These are phyloP conservation scores for Euphorbia lathyris DNA, from an alignment of 345 rosid species.

Conservation along the genomic window DNA sequence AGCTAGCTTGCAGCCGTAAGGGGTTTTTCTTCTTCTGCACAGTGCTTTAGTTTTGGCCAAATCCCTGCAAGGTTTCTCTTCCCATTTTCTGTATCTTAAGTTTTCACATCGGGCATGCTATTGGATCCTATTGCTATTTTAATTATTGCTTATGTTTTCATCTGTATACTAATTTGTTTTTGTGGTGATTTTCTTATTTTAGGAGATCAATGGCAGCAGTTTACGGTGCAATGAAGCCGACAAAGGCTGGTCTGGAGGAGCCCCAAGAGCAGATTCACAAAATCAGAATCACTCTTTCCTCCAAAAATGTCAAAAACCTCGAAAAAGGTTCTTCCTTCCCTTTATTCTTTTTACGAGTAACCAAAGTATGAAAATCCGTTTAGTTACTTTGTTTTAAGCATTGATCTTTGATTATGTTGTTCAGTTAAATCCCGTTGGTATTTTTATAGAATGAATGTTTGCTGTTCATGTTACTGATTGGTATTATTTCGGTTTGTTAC, in stretches of 20 bases:
- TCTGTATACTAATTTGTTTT: too few relatives aligned
- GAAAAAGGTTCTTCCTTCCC: slow-evolving; percentile 49
- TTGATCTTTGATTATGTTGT: neutral
- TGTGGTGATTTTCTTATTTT: neutral
- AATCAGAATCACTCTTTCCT: slow-evolving; percentile 75
- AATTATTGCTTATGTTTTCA: too few relatives aligned
- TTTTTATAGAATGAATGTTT: neutral
- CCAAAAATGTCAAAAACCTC: slow-evolving; percentile 68
- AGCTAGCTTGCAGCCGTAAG: too few relatives aligned
- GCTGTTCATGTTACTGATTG: neutral
- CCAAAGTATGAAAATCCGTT: neutral
- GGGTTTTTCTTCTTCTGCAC: too few relatives aligned
- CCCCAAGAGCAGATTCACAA: slow-evolving; percentile 60
- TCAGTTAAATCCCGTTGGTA: neutral
- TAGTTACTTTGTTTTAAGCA: neutral
- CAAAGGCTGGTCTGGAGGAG: slow-evolving; percentile 63
- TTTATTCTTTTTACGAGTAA: neutral
- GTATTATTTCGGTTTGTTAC: neutral
- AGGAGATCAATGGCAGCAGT: slow-evolving; percentile 20
- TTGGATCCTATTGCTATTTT: too few relatives aligned
- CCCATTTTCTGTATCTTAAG: too few relatives aligned
- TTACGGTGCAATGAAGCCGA: slow-evolving; percentile 30
- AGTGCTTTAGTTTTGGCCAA: too few relatives aligned
- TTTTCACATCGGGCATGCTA: too few relatives aligned
- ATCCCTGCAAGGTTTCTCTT: too few relatives aligned